A percentile compares a stretch with the other conserved stretches of the same genome.
Evolutionary conservation across 164 flowering plant species (phyloP).

Genomic region (Saururus chinensis): DNA sequence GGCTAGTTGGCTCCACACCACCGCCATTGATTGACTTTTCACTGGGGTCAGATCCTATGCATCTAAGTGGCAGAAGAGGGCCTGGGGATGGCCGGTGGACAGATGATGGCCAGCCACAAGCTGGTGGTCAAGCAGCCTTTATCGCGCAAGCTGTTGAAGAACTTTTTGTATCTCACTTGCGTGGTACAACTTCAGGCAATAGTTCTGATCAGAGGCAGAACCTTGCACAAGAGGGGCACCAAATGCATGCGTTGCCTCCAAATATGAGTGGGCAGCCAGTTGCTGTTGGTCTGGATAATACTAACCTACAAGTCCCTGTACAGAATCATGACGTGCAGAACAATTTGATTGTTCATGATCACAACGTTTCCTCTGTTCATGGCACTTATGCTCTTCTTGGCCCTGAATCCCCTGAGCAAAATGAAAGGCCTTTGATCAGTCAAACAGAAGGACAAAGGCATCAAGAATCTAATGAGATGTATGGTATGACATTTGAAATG

Average conservation of each 20-base stretch:
- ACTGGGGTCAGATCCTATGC: constrained; percentile 70
- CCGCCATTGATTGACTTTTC: constrained; percentile 73
- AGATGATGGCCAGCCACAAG: constrained; percentile 96
- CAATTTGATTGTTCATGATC: constrained; percentile 14
- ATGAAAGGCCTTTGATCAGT: constrained; percentile 18
- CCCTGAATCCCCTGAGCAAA: constrained; percentile 14
- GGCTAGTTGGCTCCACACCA: constrained; percentile 51
- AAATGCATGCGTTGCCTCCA: constrained; percentile 21
- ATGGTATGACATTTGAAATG: constrained; percentile 18
- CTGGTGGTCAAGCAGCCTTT: constrained; percentile 57
- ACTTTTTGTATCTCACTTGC: constrained; percentile 55
- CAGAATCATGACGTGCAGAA: constrained; percentile 20
- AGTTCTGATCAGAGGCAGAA: constrained; percentile 24
- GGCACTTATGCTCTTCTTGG: constrained; percentile 13
- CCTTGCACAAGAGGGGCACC: constrained; percentile 33
- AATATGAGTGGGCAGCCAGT: constrained; percentile 20
- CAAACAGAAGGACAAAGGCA: constrained; percentile 26
- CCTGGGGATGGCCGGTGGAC: constrained; percentile 89
- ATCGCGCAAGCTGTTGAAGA: constrained; percentile 88
- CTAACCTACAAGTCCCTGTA: constrained; percentile 33
- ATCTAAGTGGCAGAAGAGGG: constrained; percentile 59
- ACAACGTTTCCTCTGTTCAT: constrained; percentile 20
- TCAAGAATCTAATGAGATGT: constrained; percentile 15
- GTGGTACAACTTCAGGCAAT: constrained; percentile 26
- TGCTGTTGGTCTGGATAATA: constrained; percentile 23